A percentile compares a stretch with the other conserved stretches of the same genome.
These are phyloP conservation scores for Leishmania braziliensis DNA, from an alignment of 208 protist species.

Conservation along the genomic window DNA sequence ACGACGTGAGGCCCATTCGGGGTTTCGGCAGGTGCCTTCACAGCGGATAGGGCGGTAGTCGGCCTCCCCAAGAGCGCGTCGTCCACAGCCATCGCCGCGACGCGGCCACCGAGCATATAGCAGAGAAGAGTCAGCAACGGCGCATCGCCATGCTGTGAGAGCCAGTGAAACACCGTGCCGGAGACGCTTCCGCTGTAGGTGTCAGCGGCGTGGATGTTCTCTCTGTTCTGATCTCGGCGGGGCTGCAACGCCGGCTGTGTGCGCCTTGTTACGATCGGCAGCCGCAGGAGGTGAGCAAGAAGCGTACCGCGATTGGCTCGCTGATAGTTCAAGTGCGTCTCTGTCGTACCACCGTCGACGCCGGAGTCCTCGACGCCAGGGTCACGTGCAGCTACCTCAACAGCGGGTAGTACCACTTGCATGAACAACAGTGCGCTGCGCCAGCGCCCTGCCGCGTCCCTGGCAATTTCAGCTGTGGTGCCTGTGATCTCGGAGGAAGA, in stretches of 20 bases:
- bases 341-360: not conserved
- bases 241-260: not conserved
- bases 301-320: not conserved
- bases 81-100: not conserved
- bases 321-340: not conserved
- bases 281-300: conserved; percentile 4
- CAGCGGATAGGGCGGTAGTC: not conserved
- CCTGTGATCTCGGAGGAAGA: not conserved
- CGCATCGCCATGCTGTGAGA: conserved; percentile 13
- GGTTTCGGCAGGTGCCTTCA: not conserved
- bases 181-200: not conserved
- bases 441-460: conserved; percentile 12
- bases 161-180: conserved; percentile 22
- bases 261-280: not conserved
- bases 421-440: conserved; percentile 15
- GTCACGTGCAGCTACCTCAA: not conserved
- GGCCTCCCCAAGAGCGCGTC: not conserved
- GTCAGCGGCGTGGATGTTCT: not conserved
- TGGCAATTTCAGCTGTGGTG: not conserved
- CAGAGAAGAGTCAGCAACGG: conserved; percentile 13
- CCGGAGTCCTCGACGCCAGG: not conserved
- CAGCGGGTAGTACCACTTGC: conserved; percentile 5
- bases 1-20: not conserved
- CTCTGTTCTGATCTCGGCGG: not conserved
- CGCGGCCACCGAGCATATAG: not conserved